Percentiles rank a stretch among this genome's conserved stretches.
Evolutionary conservation across 2,329 filamentous ascomycete species (phyloP).

Genomic region (Cytospora piceicola): DNA sequence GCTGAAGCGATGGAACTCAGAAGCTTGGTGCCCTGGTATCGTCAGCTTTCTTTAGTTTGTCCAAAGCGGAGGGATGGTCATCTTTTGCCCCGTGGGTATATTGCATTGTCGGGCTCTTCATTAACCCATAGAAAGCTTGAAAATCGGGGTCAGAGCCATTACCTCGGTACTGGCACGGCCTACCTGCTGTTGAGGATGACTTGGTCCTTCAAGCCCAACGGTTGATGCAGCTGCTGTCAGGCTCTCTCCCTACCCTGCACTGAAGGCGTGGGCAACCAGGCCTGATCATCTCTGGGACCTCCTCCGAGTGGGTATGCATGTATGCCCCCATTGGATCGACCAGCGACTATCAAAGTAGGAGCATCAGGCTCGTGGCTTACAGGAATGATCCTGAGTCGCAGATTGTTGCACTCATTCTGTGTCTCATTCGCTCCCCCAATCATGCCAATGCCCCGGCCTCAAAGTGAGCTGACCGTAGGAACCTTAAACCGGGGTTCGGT

Average conservation of each 20-base stretch:
- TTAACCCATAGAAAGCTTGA: neutral
- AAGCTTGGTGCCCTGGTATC: constrained; percentile 2
- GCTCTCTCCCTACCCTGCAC: neutral
- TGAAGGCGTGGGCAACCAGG: neutral
- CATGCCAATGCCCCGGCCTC: neutral
- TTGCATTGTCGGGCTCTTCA: neutral
- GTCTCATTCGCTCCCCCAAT: neutral
- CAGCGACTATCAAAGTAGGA: neutral
- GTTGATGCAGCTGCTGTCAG: neutral
- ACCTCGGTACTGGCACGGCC: too few species aligned
- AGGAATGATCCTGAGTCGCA: neutral
- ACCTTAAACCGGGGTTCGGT: neutral
- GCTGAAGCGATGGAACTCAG: constrained; percentile 12
- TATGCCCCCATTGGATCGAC: neutral
- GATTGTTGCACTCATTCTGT: neutral
- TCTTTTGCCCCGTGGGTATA: neutral
- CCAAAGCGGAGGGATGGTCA: neutral
- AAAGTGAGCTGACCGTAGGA: neutral
- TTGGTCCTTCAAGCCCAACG: too few species aligned
- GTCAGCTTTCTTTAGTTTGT: constrained; percentile 13
- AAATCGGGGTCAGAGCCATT: neutral
- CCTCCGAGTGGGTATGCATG: neutral
- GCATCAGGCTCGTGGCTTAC: neutral
- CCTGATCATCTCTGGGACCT: neutral
- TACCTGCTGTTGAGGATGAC: too few species aligned